Conservation (phyloP, 179 eudicot species). For the Gypsophila paniculata region DNA sequence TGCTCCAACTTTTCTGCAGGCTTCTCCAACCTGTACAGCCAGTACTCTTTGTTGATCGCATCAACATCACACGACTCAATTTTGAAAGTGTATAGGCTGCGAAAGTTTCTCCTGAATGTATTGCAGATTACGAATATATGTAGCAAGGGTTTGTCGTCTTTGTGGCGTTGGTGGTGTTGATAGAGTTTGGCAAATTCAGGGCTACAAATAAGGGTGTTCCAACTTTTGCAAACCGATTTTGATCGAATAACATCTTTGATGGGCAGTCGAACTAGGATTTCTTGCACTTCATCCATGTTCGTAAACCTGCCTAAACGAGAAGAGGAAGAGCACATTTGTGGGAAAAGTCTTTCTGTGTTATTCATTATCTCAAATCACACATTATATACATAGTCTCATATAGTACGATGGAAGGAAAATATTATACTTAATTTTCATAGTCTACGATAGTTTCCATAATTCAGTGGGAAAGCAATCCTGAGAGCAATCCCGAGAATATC, state of each 20-base stretch:
- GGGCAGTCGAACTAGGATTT: not conserved
- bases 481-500: no score
- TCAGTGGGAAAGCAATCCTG: no score
- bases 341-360: no score
- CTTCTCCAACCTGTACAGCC: not conserved
- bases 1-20: not conserved
- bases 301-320: no score
- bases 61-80: not conserved
- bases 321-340: no score
- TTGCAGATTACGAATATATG: not conserved
- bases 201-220: not conserved
- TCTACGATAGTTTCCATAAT: no score
- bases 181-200: not conserved
- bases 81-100: not conserved
- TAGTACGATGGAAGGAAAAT: no score
- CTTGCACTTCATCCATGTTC: no score
- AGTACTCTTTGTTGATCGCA: not conserved
- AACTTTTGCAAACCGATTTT: not conserved
- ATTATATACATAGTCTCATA: no score
- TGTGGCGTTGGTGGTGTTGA: not conserved
- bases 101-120: not conserved
- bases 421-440: no score
- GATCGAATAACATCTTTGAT: not conserved
- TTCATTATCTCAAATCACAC: no score
- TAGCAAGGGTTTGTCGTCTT: not conserved